Evolutionary conservation across 352 stramenopile genomes (phyloP), one percentile per base, ranked within the genome.

Genomic region (Pythium myriotylum): DNA sequence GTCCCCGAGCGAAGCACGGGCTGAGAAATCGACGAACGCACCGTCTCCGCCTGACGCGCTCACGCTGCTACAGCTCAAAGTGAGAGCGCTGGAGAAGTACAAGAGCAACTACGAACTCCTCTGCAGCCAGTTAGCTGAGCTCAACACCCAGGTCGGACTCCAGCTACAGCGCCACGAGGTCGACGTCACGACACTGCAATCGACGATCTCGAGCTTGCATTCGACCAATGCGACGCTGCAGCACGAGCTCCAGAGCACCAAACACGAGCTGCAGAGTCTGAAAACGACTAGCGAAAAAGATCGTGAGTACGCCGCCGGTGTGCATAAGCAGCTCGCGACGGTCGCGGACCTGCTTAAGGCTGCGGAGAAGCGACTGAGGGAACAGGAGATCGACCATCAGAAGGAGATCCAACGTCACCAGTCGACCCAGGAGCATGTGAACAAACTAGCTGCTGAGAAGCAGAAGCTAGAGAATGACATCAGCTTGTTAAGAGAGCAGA

Each of bases 91-190:
- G 45, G 68, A 78, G 35, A 87, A 87, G 59, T 92, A 92, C 69
- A 92, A 89, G 46, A 41, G 51, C 65, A 92, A 88, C 74, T 92
- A 92, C 64, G 79, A 92, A 57, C 58, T 89, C 42, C 65, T 91
- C 33, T 92, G 83, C 53, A 74, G 77, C 8, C 81, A 92, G 47
- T 39, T 92, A 39, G 68, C 70, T 10, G 81, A 88, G 52, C 73
- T 92, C 23, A 92, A 90, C 55, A 70, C 73, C 2, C 83, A 92
- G 65, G 77, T 92, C 43, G 79, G 77, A 0, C 64, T 89, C 17
- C 80, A 90, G 40, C 61, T 92, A 35, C 73, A 90, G 54, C 77
- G 81, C 20, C 83, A 92, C 52, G 83, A 92, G 54, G 70, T 74
- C 29, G 83, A 89, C 33, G 81, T 92, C 19, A 52, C 71, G 6